Conservation (phyloP, 495 filamentous ascomycete genomes). For the Penicillium atrosanguineum region DNA sequence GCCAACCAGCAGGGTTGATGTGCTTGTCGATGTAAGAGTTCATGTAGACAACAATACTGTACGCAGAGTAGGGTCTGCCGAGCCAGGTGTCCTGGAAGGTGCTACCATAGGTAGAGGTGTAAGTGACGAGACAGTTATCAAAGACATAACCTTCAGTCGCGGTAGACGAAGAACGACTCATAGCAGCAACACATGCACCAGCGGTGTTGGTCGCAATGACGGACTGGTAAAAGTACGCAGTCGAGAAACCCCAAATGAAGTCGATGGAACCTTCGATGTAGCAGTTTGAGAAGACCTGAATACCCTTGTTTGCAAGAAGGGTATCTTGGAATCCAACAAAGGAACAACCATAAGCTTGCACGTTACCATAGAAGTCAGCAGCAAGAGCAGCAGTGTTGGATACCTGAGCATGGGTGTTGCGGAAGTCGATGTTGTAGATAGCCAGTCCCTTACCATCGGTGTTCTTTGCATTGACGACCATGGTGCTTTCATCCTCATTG, state of each 20-base stretch:
- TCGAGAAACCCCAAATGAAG: constrained; percentile 66
- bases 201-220: constrained; percentile 48
- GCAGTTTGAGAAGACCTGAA: constrained; percentile 50
- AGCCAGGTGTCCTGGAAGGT: constrained; percentile 44
- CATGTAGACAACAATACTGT: constrained; percentile 59
- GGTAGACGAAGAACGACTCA: constrained; percentile 54
- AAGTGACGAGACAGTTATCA: constrained; percentile 33
- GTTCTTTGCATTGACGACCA: not conserved
- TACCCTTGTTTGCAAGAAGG: constrained; percentile 51
- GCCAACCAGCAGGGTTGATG: constrained; percentile 58
- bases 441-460: constrained; percentile 8
- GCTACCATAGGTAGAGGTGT: constrained; percentile 44
- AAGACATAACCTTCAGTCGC: constrained; percentile 52
- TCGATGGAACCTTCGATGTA: constrained; percentile 46
- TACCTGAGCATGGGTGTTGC: constrained; percentile 12
- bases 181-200: constrained; percentile 49
- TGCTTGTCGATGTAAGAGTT: constrained; percentile 47
- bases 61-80: constrained; percentile 59
- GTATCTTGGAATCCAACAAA: constrained; percentile 58
- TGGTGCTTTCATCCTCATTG: constrained; percentile 7
- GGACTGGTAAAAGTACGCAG: constrained; percentile 50
- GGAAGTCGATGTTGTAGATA: constrained; percentile 15
- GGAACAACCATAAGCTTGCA: constrained; percentile 18
- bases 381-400: constrained; percentile 10
- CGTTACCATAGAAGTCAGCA: constrained; percentile 11